phyloP scores from a whole-genome alignment of 805 yeast genomes.

The Zygoascus bituminiphila region DNA sequence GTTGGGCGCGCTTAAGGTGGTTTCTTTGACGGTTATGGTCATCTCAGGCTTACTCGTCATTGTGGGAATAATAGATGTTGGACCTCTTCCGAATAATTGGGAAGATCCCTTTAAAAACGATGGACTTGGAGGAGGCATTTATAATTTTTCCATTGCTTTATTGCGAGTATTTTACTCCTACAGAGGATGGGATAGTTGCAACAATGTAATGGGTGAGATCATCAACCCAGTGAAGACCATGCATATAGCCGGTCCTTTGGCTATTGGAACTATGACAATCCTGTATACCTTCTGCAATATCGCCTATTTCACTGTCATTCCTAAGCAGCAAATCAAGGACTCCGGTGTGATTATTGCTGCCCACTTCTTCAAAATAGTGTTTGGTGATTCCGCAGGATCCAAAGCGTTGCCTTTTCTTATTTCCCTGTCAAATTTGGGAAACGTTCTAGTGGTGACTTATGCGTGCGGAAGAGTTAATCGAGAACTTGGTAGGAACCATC shows the following conservation, averaged over 20 bases:
- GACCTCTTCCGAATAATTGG: constrained; percentile 29
- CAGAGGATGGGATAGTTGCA: constrained; percentile 66
- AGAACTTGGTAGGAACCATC: constrained; percentile 43
- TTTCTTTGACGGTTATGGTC: constrained; percentile 43
- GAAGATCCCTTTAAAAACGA: constrained; percentile 33
- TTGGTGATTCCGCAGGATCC: constrained; percentile 46
- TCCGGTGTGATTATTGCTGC: constrained; percentile 63
- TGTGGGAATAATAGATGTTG: constrained; percentile 27
- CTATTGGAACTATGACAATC: constrained; percentile 43
- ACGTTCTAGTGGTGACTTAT: constrained; percentile 54
- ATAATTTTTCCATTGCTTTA: constrained; percentile 48
- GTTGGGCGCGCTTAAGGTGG: constrained; percentile 46
- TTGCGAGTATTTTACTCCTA: constrained; percentile 55
- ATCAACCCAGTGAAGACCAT: constrained; percentile 48
- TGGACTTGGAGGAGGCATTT: constrained; percentile 37
- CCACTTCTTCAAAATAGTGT: constrained; percentile 46
- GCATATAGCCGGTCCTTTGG: constrained; percentile 52
- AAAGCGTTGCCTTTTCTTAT: constrained; percentile 47
- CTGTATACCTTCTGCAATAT: constrained; percentile 50
- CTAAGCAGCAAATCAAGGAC: constrained; percentile 32
- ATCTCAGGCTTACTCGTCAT: constrained; percentile 38
- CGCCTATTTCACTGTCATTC: constrained; percentile 49
- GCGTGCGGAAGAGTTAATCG: constrained; percentile 53
- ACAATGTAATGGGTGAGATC: constrained; percentile 52
- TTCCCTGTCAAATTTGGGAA: constrained; percentile 56